Conservation (phyloP, 192 early-diverging fungal species). For the Jimgerdemannia flammicorona region DNA sequence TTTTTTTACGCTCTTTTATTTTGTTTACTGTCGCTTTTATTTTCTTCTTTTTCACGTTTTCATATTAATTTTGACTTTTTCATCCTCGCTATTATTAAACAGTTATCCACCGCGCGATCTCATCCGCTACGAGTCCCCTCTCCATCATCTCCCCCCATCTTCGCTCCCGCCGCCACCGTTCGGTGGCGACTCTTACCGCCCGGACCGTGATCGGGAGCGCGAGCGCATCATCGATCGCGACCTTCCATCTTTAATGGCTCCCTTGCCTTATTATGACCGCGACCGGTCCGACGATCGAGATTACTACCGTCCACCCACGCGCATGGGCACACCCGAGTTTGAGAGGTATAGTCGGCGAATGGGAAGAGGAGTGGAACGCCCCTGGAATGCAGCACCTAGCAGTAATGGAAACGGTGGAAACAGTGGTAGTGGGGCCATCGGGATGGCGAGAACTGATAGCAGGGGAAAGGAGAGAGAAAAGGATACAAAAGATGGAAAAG, state of each 20-base stretch:
- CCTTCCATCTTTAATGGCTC: constrained; percentile 6
- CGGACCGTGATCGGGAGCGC: constrained; percentile 22
- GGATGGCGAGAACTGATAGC: neutral
- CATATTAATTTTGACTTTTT: neutral
- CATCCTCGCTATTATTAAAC: neutral
- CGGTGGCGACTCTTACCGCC: constrained; percentile 35
- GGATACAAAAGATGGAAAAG: neutral
- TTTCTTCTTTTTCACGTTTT: neutral
- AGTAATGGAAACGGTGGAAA: neutral
- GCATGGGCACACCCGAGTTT: constrained; percentile 16
- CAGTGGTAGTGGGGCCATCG: neutral
- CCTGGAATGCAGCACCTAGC: constrained; percentile 1
- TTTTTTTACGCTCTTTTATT: no score
- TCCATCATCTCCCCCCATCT: constrained; percentile 10
- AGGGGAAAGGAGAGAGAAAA: neutral
- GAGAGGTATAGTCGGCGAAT: constrained; percentile 21
- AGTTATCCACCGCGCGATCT: neutral
- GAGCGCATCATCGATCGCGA: constrained; percentile 2
- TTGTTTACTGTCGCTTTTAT: neutral
- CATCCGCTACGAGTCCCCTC: constrained; percentile 15
- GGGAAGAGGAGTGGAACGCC: constrained; percentile 1
- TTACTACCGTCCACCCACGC: constrained; percentile 19
- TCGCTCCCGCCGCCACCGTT: constrained; percentile 17
- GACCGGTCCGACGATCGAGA: constrained; percentile 29
- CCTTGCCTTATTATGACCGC: constrained; percentile 11